Conservation (phyloP, 345 rosid genomes). For the Ceriops tagal region DNA sequence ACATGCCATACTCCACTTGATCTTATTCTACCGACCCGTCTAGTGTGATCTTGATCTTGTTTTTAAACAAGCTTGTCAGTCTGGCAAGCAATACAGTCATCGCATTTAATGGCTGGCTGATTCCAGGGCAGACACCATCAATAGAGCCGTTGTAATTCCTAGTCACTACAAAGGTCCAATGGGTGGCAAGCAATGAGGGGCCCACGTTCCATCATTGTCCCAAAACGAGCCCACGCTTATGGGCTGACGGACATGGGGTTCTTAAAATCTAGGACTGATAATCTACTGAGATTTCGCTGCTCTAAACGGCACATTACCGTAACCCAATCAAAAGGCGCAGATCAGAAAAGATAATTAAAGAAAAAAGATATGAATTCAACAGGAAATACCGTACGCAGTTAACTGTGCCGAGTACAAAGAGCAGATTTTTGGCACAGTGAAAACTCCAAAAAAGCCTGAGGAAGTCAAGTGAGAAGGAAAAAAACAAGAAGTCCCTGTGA, state of each 20-base stretch:
- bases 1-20: too few species aligned
- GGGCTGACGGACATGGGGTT: too few species aligned
- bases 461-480: background rate
- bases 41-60: too few species aligned
- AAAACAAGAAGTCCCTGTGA: background rate
- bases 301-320: constrained; percentile 12
- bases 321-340: background rate
- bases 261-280: background rate
- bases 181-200: background rate
- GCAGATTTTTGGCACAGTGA: constrained; percentile 71
- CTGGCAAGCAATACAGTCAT: too few species aligned
- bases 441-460: constrained; percentile 81
- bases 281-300: background rate
- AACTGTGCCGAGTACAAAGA: constrained; percentile 58
- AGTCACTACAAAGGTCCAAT: background rate
- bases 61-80: too few species aligned
- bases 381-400: constrained; percentile 55
- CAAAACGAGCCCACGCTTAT: background rate
- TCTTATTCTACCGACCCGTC: too few species aligned
- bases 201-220: background rate
- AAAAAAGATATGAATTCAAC: background rate
- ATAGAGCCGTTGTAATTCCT: constrained; percentile 18
- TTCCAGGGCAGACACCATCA: background rate
- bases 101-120: too few species aligned
- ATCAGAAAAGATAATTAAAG: background rate